phyloP scores from a whole-genome alignment of 495 filamentous ascomycete species.

The Tuber microsphaerosporum region DNA sequence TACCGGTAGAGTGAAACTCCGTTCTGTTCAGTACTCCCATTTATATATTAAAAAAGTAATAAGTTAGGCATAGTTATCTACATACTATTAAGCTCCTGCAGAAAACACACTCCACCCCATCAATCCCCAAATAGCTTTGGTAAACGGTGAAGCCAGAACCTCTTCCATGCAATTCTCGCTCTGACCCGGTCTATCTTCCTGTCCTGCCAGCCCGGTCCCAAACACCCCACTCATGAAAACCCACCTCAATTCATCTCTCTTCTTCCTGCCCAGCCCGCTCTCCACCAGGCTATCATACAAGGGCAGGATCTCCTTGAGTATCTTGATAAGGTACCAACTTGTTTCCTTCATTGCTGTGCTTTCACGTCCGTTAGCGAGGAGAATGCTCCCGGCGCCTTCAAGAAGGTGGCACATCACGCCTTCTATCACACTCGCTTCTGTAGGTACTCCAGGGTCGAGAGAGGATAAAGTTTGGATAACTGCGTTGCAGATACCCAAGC shows the following conservation, averaged over 20 bases:
- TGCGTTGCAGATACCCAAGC: conserved; percentile 23
- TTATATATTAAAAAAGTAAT: neutral
- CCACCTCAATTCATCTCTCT: conserved; percentile 16
- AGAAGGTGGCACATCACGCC: conserved; percentile 20
- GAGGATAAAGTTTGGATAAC: conserved; percentile 16
- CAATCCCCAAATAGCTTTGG: conserved; percentile 1
- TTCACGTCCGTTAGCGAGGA: conserved; percentile 7
- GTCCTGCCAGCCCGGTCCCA: neutral
- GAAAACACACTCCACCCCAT: conserved; percentile 1
- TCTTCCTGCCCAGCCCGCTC: conserved; percentile 10
- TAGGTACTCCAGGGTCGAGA: conserved; percentile 5
- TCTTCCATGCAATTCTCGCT: neutral
- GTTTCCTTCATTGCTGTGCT: conserved; percentile 19
- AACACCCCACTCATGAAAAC: conserved; percentile 21
- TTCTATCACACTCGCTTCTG: conserved; percentile 28
- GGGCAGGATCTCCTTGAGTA: conserved; percentile 20
- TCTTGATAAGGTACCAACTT: conserved; percentile 34
- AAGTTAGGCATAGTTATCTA: neutral
- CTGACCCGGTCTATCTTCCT: neutral
- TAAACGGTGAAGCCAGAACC: neutral
- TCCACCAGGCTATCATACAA: neutral
- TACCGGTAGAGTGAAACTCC: neutral
- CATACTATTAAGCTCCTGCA: neutral
- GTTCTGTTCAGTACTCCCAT: neutral
- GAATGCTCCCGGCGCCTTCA: conserved; percentile 10